Conservation (phyloP, 2,329 filamentous ascomycete species). For the Clonostachys solani region DNA sequence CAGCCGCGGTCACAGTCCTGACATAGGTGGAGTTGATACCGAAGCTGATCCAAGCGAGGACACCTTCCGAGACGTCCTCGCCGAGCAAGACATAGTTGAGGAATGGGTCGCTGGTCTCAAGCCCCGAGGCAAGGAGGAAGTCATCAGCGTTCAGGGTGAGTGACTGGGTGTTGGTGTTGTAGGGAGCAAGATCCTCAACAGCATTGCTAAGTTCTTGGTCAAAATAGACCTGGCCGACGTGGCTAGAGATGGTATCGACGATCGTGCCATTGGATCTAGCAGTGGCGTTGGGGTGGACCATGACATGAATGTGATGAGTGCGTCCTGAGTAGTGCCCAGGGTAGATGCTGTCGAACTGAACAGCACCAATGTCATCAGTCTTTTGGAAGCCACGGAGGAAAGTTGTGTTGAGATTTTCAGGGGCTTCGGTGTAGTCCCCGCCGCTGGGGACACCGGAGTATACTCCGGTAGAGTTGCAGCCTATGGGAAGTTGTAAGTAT, state of each 20-base stretch:
- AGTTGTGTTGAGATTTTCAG: conserved; percentile 19
- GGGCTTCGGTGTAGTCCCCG: conserved; percentile 12
- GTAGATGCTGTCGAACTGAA: conserved; percentile 34
- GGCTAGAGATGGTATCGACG: conserved; percentile 35
- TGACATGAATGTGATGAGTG: conserved; percentile 40
- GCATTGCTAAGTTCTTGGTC: conserved; percentile 49
- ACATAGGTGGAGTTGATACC: conserved; percentile 33
- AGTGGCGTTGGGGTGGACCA: conserved; percentile 29
- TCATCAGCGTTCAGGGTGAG: conserved; percentile 67
- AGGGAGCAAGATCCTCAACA: conserved; percentile 48
- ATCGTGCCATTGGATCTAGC: conserved; percentile 24
- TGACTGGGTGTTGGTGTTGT: conserved; percentile 81
- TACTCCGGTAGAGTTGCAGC: conserved; percentile 37
- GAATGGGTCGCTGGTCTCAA: conserved; percentile 43
- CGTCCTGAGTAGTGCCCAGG: conserved; percentile 39
- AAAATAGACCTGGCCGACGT: conserved; percentile 63
- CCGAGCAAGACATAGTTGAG: conserved; percentile 55
- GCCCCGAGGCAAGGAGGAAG: conserved; percentile 39
- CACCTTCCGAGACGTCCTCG: conserved; percentile 41
- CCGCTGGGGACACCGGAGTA: conserved; percentile 31
- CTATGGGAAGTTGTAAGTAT: too few species aligned
- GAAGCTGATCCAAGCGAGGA: conserved; percentile 51
- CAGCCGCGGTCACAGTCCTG: too few species aligned
- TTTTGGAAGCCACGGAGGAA: conserved; percentile 28
- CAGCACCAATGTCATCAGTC: conserved; percentile 35